Conservation (phyloP, 169 alveolate genomes). For the Cryptosporidium meleagridis region DNA sequence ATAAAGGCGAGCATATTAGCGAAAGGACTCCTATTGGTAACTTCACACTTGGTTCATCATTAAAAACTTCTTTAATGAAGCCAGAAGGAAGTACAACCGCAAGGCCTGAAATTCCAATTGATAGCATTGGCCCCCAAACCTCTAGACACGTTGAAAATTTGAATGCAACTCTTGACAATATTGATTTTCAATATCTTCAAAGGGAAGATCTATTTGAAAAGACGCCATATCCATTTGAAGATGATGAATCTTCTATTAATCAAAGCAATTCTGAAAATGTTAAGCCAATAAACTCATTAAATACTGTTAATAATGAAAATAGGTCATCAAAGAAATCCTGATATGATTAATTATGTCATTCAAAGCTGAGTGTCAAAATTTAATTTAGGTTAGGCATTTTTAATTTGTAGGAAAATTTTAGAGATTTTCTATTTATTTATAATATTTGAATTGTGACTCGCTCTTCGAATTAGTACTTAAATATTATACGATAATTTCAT, state of each 20-base stretch:
- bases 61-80: slow-evolving; percentile 25
- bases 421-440: background rate
- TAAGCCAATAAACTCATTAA: background rate
- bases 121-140: background rate
- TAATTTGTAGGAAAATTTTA: background rate
- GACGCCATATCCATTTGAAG: slow-evolving; percentile 65
- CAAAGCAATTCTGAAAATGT: background rate
- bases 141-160: background rate
- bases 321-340: background rate
- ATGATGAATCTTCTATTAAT: background rate
- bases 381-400: background rate
- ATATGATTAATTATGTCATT: background rate
- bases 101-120: slow-evolving; percentile 41
- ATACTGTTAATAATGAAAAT: background rate
- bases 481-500: background rate
- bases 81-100: slow-evolving; percentile 30
- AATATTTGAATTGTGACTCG: background rate
- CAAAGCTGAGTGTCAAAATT: background rate
- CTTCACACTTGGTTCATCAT: slow-evolving; percentile 18
- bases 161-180: background rate
- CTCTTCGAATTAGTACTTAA: background rate
- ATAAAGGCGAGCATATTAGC: background rate
- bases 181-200: background rate
- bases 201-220: slow-evolving; percentile 28
- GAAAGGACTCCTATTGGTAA: background rate